phyloP scores from a whole-genome alignment of 2,329 filamentous ascomycete genomes.

The Allantophomopsis cytisporea region DNA sequence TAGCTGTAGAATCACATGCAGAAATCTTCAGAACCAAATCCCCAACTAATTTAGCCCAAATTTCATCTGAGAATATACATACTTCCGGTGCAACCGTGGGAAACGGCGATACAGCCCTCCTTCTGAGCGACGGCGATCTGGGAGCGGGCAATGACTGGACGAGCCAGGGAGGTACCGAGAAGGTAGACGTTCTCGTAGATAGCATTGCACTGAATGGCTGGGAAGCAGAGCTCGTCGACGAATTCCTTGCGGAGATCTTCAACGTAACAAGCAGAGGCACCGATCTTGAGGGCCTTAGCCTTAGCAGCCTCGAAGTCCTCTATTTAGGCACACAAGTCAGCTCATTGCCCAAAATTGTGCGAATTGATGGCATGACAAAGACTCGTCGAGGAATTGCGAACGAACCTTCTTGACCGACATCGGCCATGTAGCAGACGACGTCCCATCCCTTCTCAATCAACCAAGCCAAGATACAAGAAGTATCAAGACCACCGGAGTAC shows the following conservation, averaged over 20 bases:
- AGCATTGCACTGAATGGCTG: conserved; percentile 61
- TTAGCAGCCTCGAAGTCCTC: conserved; percentile 64
- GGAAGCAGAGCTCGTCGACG: conserved; percentile 63
- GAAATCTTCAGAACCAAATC: too few species aligned
- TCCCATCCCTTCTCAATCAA: conserved; percentile 35
- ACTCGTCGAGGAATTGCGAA: conserved; percentile 9
- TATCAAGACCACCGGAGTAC: conserved; percentile 29
- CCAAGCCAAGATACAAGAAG: conserved; percentile 28
- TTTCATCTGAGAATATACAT: too few species aligned
- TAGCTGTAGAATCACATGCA: too few species aligned
- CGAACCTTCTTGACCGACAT: conserved; percentile 58
- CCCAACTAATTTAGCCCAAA: too few species aligned
- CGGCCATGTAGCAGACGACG: conserved; percentile 39
- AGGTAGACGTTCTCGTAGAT: conserved; percentile 56
- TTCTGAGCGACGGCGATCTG: conserved; percentile 51
- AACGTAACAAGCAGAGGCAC: conserved; percentile 23
- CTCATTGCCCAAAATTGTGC: not conserved
- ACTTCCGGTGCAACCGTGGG: conserved; percentile 42
- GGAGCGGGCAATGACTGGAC: conserved; percentile 55
- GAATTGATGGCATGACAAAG: not conserved
- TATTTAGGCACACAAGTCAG: conserved; percentile 7
- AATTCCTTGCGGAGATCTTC: conserved; percentile 61
- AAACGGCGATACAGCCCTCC: conserved; percentile 38
- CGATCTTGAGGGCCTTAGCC: conserved; percentile 47
- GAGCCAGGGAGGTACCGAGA: conserved; percentile 49